Evolutionary conservation across 441 rosid genomes (phyloP).

Genomic region (Breynia disticha): DNA sequence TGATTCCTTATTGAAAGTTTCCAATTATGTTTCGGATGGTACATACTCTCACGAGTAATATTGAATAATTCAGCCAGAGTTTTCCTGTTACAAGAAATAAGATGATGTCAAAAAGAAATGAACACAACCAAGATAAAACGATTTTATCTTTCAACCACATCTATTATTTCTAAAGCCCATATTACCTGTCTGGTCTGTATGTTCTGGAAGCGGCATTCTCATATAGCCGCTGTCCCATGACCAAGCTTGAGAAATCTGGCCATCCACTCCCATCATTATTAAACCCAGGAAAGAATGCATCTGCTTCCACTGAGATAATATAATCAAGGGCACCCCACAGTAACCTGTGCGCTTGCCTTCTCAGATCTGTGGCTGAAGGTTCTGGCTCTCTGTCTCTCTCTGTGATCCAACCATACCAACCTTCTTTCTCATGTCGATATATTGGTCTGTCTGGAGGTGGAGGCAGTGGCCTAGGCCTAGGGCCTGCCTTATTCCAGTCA

Average conservation of each 20-base stretch:
- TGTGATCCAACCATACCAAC: slow-evolving; percentile 97
- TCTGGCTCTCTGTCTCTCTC: slow-evolving; percentile 72
- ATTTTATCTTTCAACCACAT: too few relatives aligned
- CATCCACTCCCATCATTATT: slow-evolving; percentile 76
- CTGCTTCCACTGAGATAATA: slow-evolving; percentile 80
- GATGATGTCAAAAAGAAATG: background rate
- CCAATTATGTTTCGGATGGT: slow-evolving; percentile 75
- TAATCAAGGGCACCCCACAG: slow-evolving; percentile 98
- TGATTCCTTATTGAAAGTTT: slow-evolving; percentile 54
- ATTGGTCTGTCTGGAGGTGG: slow-evolving; percentile 97
- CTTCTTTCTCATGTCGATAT: slow-evolving; percentile 93
- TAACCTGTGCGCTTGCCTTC: slow-evolving; percentile 82
- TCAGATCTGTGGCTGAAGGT: slow-evolving; percentile 63
- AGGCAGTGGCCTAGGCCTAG: slow-evolving; percentile 98
- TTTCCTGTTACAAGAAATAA: slow-evolving; percentile 45
- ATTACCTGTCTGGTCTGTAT: slow-evolving; percentile 79
- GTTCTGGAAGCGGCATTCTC: slow-evolving; percentile 77
- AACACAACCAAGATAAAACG: too few relatives aligned
- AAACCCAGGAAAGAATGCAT: slow-evolving; percentile 88
- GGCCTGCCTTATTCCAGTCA: slow-evolving; percentile 93
- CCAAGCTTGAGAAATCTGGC: slow-evolving; percentile 96
- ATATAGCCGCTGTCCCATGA: slow-evolving; percentile 93
- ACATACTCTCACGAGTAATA: slow-evolving; percentile 52
- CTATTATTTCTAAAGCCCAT: background rate
- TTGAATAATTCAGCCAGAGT: slow-evolving; percentile 46